Percentiles rank a stretch among this genome's conserved stretches.
Conservation (phyloP, 1,284 basidiomycete species). For the Irpex sp. region DNA sequence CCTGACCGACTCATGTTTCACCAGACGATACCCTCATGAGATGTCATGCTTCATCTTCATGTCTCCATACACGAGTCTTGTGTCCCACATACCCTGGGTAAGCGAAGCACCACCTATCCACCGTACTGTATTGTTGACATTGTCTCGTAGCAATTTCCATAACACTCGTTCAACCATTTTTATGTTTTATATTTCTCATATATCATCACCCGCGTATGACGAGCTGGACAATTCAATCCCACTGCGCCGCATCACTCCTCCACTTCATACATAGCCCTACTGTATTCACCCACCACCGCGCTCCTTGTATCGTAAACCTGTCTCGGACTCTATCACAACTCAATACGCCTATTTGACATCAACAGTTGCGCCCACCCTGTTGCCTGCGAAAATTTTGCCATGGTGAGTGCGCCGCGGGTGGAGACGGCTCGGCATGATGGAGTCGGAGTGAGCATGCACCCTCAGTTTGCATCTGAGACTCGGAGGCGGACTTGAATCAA, state of each 20-base stretch:
- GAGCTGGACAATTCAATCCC: background rate
- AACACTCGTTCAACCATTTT: background rate
- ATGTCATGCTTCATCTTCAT: background rate
- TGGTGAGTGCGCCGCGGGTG: background rate
- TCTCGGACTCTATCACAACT: background rate
- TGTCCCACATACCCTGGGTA: background rate
- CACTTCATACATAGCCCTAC: background rate
- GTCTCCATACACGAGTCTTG: background rate
- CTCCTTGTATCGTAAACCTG: background rate
- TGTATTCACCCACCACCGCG: background rate
- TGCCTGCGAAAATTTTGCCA: background rate
- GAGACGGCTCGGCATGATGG: background rate
- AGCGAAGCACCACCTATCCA: background rate
- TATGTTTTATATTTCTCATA: background rate
- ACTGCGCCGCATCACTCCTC: background rate
- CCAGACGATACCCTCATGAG: background rate
- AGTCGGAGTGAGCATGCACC: background rate
- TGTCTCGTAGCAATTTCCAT: background rate
- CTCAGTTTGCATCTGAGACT: background rate
- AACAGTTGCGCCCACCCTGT: background rate
- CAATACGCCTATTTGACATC: constrained; percentile 1
- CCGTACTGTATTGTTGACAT: background rate
- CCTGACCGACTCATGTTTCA: background rate
- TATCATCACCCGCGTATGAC: background rate
- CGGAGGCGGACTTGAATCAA: background rate